Conservation (phyloP, 306 rosid species). For the Alnus rubra region DNA sequence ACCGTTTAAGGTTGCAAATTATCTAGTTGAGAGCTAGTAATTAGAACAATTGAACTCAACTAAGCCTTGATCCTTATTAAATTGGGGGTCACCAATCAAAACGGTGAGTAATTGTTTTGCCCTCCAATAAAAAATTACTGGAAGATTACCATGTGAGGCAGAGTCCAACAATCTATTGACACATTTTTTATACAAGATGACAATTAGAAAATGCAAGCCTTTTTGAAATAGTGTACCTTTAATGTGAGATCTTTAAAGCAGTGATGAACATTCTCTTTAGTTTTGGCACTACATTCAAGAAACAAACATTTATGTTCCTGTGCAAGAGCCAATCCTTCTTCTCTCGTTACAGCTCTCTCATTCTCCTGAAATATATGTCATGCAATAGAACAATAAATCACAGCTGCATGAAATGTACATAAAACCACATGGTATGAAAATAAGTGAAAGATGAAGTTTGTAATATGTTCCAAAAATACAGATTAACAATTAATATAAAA, state of each 20-base stretch:
- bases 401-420: neutral
- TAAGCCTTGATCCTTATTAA: neutral
- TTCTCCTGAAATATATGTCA: constrained; percentile 48
- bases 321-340: constrained; percentile 87
- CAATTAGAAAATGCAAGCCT: neutral
- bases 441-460: neutral
- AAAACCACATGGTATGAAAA: neutral
- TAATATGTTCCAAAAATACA: too few relatives aligned
- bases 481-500: neutral
- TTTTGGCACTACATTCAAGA: constrained; percentile 85
- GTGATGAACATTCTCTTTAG: constrained; percentile 73
- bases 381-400: neutral
- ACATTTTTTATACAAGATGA: neutral
- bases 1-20: neutral
- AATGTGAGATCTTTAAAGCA: constrained; percentile 68
- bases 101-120: neutral
- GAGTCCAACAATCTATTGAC: neutral
- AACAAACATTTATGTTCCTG: constrained; percentile 65
- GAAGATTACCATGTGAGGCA: neutral
- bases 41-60: neutral
- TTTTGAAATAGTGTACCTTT: constrained; percentile 48
- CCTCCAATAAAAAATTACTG: neutral
- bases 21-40: neutral
- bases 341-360: constrained; percentile 72
- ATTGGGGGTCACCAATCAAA: neutral